Evolutionary conservation across 2,329 filamentous ascomycete species (phyloP).

Genomic region (Akanthomyces muscarius): DNA sequence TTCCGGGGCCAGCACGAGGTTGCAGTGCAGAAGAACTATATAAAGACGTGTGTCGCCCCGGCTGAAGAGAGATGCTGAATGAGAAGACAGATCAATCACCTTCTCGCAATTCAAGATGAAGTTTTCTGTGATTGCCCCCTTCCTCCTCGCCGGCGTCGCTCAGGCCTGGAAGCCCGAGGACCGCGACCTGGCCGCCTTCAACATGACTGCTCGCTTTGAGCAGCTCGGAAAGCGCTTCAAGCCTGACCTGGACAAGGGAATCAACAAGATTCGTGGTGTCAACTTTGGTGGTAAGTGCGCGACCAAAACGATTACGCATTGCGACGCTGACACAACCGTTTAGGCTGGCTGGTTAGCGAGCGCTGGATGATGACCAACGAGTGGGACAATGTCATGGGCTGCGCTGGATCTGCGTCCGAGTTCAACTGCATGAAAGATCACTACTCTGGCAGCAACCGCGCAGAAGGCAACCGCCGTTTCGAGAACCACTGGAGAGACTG

Average conservation of each 20-base stretch:
- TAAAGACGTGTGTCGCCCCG: background rate
- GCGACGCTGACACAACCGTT: background rate
- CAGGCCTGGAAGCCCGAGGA: conserved; percentile 31
- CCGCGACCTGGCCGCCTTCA: conserved; percentile 30
- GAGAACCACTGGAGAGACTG: conserved; percentile 42
- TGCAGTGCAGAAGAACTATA: background rate
- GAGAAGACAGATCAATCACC: background rate
- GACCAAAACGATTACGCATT: no score
- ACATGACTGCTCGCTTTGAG: conserved; percentile 29
- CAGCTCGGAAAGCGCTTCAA: conserved; percentile 31
- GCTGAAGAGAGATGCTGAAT: no score
- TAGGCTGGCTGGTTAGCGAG: conserved; percentile 41
- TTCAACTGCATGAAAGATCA: conserved; percentile 47
- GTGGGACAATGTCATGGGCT: conserved; percentile 45
- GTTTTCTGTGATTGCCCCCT: conserved; percentile 23
- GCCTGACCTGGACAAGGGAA: conserved; percentile 23
- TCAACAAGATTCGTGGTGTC: conserved; percentile 47
- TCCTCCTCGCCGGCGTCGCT: conserved; percentile 22
- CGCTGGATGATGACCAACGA: conserved; percentile 46
- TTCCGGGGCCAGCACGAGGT: background rate
- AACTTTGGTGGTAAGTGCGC: conserved; percentile 43
- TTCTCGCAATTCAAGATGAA: conserved; percentile 21
- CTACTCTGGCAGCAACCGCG: conserved; percentile 24
- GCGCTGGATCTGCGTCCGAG: conserved; percentile 39
- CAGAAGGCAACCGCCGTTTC: conserved; percentile 43